phyloP scores from a whole-genome alignment of 2,329 filamentous ascomycete genomes.

The Pseudogymnoascus sp. region DNA sequence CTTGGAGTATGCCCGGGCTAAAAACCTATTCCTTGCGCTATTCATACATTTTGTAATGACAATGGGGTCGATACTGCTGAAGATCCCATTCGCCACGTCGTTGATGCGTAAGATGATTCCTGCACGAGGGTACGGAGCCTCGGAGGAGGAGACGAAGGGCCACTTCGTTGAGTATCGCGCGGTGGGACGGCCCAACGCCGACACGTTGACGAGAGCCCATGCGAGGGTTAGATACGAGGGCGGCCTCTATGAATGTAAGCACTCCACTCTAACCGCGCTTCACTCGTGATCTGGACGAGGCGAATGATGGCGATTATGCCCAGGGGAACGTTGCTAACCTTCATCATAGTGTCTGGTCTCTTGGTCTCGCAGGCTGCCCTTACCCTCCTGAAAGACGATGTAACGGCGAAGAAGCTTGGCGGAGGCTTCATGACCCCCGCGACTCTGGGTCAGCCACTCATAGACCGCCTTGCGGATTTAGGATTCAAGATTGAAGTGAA shows the following conservation, averaged over 20 bases:
- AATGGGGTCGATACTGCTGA: conserved; percentile 33
- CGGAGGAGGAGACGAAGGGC: conserved; percentile 43
- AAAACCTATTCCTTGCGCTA: conserved; percentile 43
- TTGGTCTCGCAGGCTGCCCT: conserved; percentile 56
- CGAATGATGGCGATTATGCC: not conserved
- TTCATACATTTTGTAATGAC: conserved; percentile 41
- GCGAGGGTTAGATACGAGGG: conserved; percentile 49
- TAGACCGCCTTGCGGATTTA: conserved; percentile 52
- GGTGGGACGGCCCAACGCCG: conserved; percentile 51
- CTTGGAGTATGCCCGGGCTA: conserved; percentile 43
- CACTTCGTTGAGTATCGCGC: conserved; percentile 57
- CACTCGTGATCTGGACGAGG: not conserved
- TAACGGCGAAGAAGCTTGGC: conserved; percentile 40
- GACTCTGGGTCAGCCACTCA: conserved; percentile 57
- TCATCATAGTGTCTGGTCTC: conserved; percentile 50
- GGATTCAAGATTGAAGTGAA: conserved; percentile 57
- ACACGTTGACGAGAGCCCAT: conserved; percentile 37
- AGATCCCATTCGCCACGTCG: conserved; percentile 30
- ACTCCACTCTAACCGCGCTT: not conserved
- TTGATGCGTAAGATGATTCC: conserved; percentile 37
- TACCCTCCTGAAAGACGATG: conserved; percentile 52
- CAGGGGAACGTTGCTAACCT: conserved; percentile 10
- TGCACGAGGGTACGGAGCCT: conserved; percentile 48
- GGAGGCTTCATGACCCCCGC: conserved; percentile 68
- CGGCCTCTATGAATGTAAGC: conserved; percentile 56